Evolutionary conservation across 192 early-diverging fungal genomes (phyloP), one percentile per base, ranked within the genome.

Genomic region (Gonapodya prolifera): DNA sequence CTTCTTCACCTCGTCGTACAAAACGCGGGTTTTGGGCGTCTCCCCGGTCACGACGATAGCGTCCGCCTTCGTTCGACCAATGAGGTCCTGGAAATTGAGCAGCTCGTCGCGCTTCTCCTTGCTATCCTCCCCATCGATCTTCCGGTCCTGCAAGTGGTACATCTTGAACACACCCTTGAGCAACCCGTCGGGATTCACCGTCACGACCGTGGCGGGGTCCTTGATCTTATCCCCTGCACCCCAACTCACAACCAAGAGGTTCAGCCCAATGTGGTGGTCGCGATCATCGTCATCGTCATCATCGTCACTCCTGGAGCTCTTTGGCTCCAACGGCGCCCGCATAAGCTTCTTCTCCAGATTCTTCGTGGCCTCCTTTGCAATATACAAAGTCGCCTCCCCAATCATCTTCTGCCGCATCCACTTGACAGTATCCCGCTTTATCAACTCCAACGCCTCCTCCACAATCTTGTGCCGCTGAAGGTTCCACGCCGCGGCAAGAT

Each of bases 101-200:
- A 85, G 69, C 32, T 69, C 80, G 17, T 30, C 28, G 34, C 35
- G 31, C 32, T 31, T 1, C 29, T 23, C 33, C 79, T n/a, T n/a
- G n/a, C n/a, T n/a, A n/a, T n/a, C n/a, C n/a, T n/a, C 45, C 45
- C 45, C 8, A n/a, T 69, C 13, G 45, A 69, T 69, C 45, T 69
- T n/a, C 45, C 8, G 45, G 45, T 69, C 13, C 45, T 69, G 45
- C 45, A 69, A 69, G 45, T 86, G 85, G 77, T 89, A 89, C 0
- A 95, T 85, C 61, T 88, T 85, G 34, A 89, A 80, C 30, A 87
- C 85, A 69, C 94, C 91, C 8, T 84, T 80, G 28, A 92, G 81
- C 76, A 85, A 85, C 69, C 97, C 95, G 69, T 89, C 83, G 79
- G 92, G 91, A 76, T 94, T 91, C 2, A 99, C 76, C 34, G 89